Conservation (phyloP, 2,329 filamentous ascomycete species). For the Metarhizium sp. region DNA sequence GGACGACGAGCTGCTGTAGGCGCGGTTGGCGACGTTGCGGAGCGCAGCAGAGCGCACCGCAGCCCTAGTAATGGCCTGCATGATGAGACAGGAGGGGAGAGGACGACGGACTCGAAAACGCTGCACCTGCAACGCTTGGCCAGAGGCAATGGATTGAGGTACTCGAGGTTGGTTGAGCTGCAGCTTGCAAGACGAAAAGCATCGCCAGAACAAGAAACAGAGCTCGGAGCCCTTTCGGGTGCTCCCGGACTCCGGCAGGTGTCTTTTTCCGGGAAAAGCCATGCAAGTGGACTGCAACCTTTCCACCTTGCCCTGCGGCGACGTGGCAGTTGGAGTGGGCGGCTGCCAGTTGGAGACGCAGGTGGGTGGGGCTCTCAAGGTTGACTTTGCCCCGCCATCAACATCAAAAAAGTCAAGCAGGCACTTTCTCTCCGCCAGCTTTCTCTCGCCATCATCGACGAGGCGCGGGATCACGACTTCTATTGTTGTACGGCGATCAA, state of each 20-base stretch:
- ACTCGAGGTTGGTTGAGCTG: slow-evolving; percentile 9
- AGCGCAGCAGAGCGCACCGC: slow-evolving; percentile 59
- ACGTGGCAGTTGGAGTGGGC: background rate
- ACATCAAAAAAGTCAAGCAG: background rate
- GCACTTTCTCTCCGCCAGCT: background rate
- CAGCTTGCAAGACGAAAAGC: slow-evolving; percentile 11
- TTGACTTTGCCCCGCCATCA: slow-evolving; percentile 2
- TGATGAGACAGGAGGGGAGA: slow-evolving; percentile 34
- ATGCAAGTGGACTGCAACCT: background rate
- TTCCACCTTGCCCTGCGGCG: background rate
- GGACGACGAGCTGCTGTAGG: slow-evolving; percentile 51
- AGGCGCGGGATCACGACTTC: background rate
- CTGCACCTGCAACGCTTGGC: slow-evolving; percentile 12
- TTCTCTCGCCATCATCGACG: background rate
- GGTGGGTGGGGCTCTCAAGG: background rate
- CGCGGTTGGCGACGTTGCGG: slow-evolving; percentile 56
- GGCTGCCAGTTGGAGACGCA: background rate
- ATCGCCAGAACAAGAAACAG: slow-evolving; percentile 3
- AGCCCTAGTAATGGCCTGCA: slow-evolving; percentile 76
- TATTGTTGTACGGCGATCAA: background rate
- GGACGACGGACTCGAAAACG: slow-evolving; percentile 4
- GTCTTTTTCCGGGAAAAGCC: slow-evolving; percentile 14
- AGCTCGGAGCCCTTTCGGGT: slow-evolving; percentile 10
- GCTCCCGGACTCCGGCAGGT: slow-evolving; percentile 12
- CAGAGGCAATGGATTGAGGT: slow-evolving; percentile 12